Base-by-base conservation (phyloP, 2,329 filamentous ascomycete species). In the Fusarium solani-melongenae region DNA sequence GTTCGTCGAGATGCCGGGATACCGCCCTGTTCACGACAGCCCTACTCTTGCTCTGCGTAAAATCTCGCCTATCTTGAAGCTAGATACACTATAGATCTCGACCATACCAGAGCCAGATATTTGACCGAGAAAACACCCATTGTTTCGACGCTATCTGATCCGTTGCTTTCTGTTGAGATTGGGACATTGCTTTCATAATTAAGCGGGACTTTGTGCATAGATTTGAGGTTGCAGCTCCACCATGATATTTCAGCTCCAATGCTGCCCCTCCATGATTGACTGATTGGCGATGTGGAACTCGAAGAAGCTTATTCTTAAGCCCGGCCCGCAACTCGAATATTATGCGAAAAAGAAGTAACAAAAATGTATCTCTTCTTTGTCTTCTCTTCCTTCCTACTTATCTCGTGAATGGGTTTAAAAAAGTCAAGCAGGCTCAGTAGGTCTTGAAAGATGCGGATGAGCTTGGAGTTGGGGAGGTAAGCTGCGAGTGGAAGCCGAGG, bases 21-120 rank as follows among this genome's bases (percentile, higher is more conserved):
- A 22, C 51, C 38, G 36, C 55, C 61, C 49, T 57, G 49, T 38
- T 59, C 22, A 24, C 33, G 8, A 15, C 41, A 29, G 46, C 22
- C 60, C 24, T 38, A 39, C 33, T 20, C 22, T 31, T 34, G 9
- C 29, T 31, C 29, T 31, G 29, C 29, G n/a, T n/a, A n/a, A n/a
- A n/a, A n/a, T 74, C 72, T 74, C 72, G 72, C 72, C 69, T 67
- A 75, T 75, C 72, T 74, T 36, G 14, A 31, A 53, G 63, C 60
- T 46, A 55, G 60, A 62, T 56, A 29, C 39, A 64, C 53, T 33
- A 61, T 62, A 56, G 61, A 64, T 71, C 63, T 41, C 17, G 29
- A 39, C 51, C 44, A 41, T 60, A 17, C 44, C 34, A 41, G 58
- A 44, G 27, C 34, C 36, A 33, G 46, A 51, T 33, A 57, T 57